Evolutionary conservation across 768 basidiomycete species (phyloP), one percentile per base, ranked within the genome.

Genomic region (Agrocybe pediades): DNA sequence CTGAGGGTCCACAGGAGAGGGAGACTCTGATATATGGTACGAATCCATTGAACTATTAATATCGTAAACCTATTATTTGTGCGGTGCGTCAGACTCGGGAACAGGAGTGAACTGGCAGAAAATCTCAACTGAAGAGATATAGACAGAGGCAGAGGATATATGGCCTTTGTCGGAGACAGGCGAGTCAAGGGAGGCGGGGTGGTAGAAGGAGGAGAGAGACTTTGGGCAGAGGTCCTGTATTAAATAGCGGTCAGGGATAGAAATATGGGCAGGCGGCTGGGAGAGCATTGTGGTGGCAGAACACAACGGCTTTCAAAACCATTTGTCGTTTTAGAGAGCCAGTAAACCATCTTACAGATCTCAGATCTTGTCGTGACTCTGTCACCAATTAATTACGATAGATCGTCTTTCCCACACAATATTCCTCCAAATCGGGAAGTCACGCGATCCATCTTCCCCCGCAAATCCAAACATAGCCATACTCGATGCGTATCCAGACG

Each of bases 1-100:
- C 57, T 71, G 75, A 52, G 67, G 57, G 54, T 77, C 79, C 5
- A 70, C 66, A 40, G 78, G 75, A 53, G 79, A 78, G 40, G 78
- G 77, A 11, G 79, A 77, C 48, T 74, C 71, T 44, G 76, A 70
- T 29, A 71, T 53, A 5, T 55, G 54, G 59, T 73, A 68, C 39
- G 69, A 63, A 59, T 65, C 68, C 62, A 71, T 58, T 25, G 36
- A 49, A 2, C 59, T 64, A 68, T 65, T 66, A 66, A 68, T 65
- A 61, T 63, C 54, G 43, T 61, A 68, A 44, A 54, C 54, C 33
- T 49, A 49, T 21, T 61, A 58, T 40, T 65, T 36, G n/a, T n/a
- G n/a, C 47, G 57, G 55, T 49, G 55, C 49, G 68, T 47, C 55
- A 51, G 52, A 44, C 19, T 50, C 47, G 51, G 49, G 46, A 44